A percentile compares a stretch with the other conserved stretches of the same genome.
Evolutionary conservation across 2,329 filamentous ascomycete species (phyloP).

Genomic region (Dothidotthia symphoricarpi): DNA sequence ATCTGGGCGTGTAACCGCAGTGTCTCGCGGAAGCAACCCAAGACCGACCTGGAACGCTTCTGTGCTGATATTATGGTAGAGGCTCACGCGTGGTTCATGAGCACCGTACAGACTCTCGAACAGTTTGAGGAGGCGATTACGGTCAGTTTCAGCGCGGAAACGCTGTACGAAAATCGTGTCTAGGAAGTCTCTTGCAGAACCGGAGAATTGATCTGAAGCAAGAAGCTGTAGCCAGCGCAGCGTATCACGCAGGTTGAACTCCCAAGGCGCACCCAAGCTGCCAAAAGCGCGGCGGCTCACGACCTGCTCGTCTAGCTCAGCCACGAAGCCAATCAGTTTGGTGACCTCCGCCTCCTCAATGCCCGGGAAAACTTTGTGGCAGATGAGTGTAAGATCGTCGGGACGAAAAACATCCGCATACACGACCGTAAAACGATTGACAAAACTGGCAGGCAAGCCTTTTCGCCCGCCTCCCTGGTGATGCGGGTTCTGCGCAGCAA

Average conservation of each 20-base stretch:
- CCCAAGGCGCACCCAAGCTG: constrained; percentile 74
- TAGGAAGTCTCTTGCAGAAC: constrained; percentile 69
- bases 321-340: constrained; percentile 76
- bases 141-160: constrained; percentile 73
- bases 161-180: constrained; percentile 81
- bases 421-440: constrained; percentile 96
- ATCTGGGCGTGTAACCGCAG: constrained; percentile 27
- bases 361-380: constrained; percentile 69
- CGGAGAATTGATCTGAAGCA: constrained; percentile 57
- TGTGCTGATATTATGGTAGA: constrained; percentile 69
- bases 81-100: constrained; percentile 40
- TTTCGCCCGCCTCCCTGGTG: constrained; percentile 95
- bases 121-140: constrained; percentile 61
- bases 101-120: constrained; percentile 64
- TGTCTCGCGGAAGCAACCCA: constrained; percentile 65
- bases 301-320: constrained; percentile 71
- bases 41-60: constrained; percentile 75
- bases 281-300: constrained; percentile 57
- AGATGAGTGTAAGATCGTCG: constrained; percentile 80
- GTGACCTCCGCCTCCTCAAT: constrained; percentile 60
- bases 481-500: constrained; percentile 96
- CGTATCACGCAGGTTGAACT: constrained; percentile 90
- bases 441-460: constrained; percentile 90
- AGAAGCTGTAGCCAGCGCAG: constrained; percentile 81
- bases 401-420: constrained; percentile 88